Evolutionary conservation across 345 rosid genomes (phyloP), one percentile per base, ranked within the genome.

Genomic region (Pseudoturritis turrita): DNA sequence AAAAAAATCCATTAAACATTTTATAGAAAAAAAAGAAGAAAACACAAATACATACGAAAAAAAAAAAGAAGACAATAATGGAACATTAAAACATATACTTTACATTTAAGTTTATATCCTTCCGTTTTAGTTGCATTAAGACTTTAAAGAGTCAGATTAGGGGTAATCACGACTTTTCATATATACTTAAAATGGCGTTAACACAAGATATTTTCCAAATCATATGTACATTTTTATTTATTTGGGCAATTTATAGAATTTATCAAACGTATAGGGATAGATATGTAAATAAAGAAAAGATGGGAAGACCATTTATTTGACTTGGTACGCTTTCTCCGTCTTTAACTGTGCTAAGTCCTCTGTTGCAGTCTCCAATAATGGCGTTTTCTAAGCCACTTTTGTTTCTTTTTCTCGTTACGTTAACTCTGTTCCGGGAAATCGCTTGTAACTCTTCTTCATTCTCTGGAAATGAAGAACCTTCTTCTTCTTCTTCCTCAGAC

Each of bases 311-410:
- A 26, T 62, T 76, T 62, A 69, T 76, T 69, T 70, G 75, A 70
- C 75, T 62, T 26, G 57, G 29, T 52, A 75, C 29, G 29, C 5
- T 5, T 26, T 26, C 4, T 26, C 2, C 3, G 63, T 26, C 29
- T 26, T 5, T 3, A 26, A 50, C 68, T 61, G 60, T 61, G 60
- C 69, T 0, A 14, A 65, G 43, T 25, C 35, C 74, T 68, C 61
- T 76, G 75, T 47, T 76, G 65, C 71, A 63, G 75, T 70, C 79
- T 76, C 79, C 75, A 40, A 75, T 68, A 61, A 76, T 76, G 79
- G 75, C 66, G 75, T 18, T 47, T 63, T 62, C 68, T 45, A 76
- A 62, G 70, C 19, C 10, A 57, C 71, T 56, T 62, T 55, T 76
- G 14, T 56, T 76, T 70, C 40, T 76, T 43, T 17, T 56, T 12